Evolutionary conservation across 2,329 filamentous ascomycete genomes (phyloP), one percentile per base, ranked within the genome.

Genomic region (Aspergillus neoniger): DNA sequence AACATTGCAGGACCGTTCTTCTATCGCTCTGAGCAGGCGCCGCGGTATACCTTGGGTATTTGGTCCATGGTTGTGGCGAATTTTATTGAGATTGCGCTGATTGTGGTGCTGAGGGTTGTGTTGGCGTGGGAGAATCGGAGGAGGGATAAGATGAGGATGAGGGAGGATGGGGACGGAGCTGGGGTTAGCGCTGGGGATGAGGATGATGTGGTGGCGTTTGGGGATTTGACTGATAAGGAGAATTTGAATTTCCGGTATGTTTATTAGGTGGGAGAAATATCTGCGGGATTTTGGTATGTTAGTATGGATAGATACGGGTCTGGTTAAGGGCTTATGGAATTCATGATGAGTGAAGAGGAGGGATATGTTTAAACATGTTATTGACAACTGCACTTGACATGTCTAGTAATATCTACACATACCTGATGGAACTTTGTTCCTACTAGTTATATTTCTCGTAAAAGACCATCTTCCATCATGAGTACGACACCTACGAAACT

Each of bases 161-260:
- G 41, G 3, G 64, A 63, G 3, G 60, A 63, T 9, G 52, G 59
- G 43, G 58, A 62, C 5, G 58, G 0, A 0, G 28, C 5, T 30
- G 28, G 28, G 28, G 10, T 12, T 12, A 10, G 10, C 4, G 12
- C 58, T 19, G 38, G 68, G 49, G 76, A 81, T 65, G 71, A 69
- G 10, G 32, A 36, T 36, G 32, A 36, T 36, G 32, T 36, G 14
- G 82, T 80, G 9, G 80, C 81, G 0, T 82, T 81, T 63, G 72
- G 72, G 8, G 81, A 83, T 67, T 67, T 82, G 74, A 83, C 81
- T 3, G 81, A 82, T 64, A 72, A 76, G 58, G 78, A 81, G 69
- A 82, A 81, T 51, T 51, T 75, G 53, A 81, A 81, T 25, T 70
- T 71, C 41, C 53, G 64, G 17, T 70, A 71, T 60, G 28, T 71